Evolutionary conservation across 176 grass and related monocot species (phyloP).

Genomic region (Dactylis glomerata): DNA sequence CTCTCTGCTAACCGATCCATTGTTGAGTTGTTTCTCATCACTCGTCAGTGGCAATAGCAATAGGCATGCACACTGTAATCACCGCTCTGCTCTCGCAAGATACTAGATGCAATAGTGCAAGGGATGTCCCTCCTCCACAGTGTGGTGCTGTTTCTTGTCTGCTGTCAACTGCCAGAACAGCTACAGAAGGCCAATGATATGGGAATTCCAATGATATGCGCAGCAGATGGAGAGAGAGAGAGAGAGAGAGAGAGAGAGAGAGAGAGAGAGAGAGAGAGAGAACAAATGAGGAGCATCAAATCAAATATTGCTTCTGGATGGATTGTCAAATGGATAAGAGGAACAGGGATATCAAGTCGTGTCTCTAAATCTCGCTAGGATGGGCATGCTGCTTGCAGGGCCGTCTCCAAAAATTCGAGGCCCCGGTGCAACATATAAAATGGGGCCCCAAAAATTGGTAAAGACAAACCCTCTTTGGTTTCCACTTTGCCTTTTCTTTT

Average conservation of each 20-base stretch:
- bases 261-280: neutral
- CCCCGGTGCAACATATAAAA: no score
- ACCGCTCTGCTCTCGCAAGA: neutral
- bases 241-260: no score
- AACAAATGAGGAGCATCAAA: neutral
- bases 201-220: no score
- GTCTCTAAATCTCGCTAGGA: neutral
- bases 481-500: no score
- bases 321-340: neutral
- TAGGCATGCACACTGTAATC: neutral
- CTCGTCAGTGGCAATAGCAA: neutral
- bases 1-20: conserved; percentile 23
- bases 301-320: conserved; percentile 14
- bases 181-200: neutral
- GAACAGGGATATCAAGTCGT: neutral
- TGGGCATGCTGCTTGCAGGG: neutral
- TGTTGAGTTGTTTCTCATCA: neutral
- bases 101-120: conserved; percentile 26
- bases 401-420: no score
- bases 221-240: no score
- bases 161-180: conserved; percentile 10
- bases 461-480: no score
- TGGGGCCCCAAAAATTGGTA: no score
- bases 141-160: conserved; percentile 23
- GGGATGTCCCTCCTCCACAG: neutral